Base-by-base conservation (phyloP, 176 grass and related monocot genomes). In the Aegilops tauschii region DNA sequence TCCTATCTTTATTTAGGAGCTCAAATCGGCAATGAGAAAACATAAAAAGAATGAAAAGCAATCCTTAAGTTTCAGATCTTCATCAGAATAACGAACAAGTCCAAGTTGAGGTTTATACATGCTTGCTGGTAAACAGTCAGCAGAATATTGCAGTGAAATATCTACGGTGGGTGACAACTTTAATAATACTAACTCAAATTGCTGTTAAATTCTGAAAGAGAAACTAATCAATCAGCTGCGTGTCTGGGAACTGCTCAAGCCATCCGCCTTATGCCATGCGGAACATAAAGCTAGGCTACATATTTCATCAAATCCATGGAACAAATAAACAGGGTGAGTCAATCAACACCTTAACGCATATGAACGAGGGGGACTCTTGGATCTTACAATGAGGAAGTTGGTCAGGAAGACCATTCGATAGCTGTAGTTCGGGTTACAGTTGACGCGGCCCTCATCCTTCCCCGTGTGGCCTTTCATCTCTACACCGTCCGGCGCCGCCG, bases 311-410 rank as follows among this genome's bases (percentile, higher is more conserved):
- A 34, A 68, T 34, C 29, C 10, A 37, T 39, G 34, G 68, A 39
- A 10, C 18, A 11, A 10, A 4, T 2, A 37, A 70, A 39, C 45
- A 49, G 14, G 4, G 12, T 17, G 32, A 11, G 68, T 2, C 8
- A 39, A 39, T 70, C 34, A 5, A 3, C 10, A n/a, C 34, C 34
- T 39, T 5, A 5, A 0, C 10, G 10, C 25, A 64, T 1, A 28
- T 12, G 4, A 21, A 2, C 9, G 20, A n/a, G 20, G 40, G 68
- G 21, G 35, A 40, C 4, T 71, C 18, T 4, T 39, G 0, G 68
- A 71, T n/a, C 68, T 71, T 71, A 71, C 68, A 71, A 9, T 71
- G 35, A 71, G 6, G 68, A 71, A 6, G 68, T 71, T 71, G 68
- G 69, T 12, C 11, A 71, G 35, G 39, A 40, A 40, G 6, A 71